A percentile compares a stretch with the other conserved stretches of the same genome.
These are phyloP conservation scores for Afroboletus lepidellus DNA, from an alignment of 1,284 basidiomycete genomes.

Conservation along the genomic window DNA sequence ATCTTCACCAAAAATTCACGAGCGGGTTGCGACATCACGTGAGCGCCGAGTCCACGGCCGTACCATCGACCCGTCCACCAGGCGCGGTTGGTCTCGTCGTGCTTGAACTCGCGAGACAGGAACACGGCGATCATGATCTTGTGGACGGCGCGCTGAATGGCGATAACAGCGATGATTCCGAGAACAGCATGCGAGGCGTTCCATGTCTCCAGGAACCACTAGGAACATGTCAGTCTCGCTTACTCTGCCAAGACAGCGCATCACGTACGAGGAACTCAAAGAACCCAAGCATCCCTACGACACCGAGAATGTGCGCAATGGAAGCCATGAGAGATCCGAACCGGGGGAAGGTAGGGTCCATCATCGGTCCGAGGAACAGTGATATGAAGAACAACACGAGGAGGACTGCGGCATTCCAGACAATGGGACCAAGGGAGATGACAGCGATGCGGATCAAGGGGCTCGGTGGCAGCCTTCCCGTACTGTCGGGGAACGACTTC, in stretches of 20 bases:
- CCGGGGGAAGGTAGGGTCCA: conserved; percentile 79
- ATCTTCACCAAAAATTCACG: conserved; percentile 90
- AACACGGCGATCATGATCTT: conserved; percentile 91
- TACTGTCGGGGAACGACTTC: conserved; percentile 73
- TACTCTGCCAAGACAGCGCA: conserved; percentile 5
- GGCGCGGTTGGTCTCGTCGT: conserved; percentile 94
- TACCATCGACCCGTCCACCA: conserved; percentile 99
- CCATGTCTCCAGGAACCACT: conserved; percentile 97
- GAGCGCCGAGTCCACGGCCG: conserved; percentile 83
- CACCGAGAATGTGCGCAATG: conserved; percentile 78
- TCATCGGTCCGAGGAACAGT: conserved; percentile 89
- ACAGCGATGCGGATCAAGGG: conserved; percentile 90
- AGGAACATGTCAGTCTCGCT: conserved; percentile 21
- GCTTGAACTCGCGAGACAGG: conserved; percentile 94
- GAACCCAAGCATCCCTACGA: conserved; percentile 85
- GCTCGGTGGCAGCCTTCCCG: conserved; percentile 68
- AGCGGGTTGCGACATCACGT: conserved; percentile 85
- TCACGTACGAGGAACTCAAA: conserved; percentile 88
- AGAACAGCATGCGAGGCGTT: conserved; percentile 88
- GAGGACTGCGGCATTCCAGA: conserved; percentile 91
- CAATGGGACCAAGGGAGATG: conserved; percentile 91
- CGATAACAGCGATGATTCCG: conserved; percentile 83
- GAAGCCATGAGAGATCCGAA: conserved; percentile 92
- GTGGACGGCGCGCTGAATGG: conserved; percentile 87
- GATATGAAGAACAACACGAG: conserved; percentile 87